Base-by-base conservation (phyloP, 1,139 yeast species). In the Lodderomyces metapsilosis region DNA sequence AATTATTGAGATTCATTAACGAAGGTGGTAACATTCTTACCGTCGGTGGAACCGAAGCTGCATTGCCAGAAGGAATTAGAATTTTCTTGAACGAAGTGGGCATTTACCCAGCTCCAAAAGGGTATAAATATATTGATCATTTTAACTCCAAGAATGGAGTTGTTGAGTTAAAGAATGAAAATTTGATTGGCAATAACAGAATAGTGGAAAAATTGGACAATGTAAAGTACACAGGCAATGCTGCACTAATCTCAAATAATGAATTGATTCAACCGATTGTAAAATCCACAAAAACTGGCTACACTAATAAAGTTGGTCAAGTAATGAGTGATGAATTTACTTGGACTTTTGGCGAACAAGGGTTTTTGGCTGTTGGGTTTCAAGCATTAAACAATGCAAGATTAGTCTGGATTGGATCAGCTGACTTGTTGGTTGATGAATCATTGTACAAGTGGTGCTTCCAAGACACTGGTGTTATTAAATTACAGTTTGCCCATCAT, bases 271-370 rank as follows among this genome's bases (percentile, higher is more conserved):
- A 86, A 40, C 98, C 98, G 8, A 61, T 94, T 39, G 58, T 89
- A 28, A 72, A 70, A 47, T 87, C 92, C 3, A 75, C 91, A 31
- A 68, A 74, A 42, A 82, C 95, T 2, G 78, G 94, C 3, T 80
- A 80, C 56, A 76, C 84, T 15, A 68, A 70, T 47, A 68, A 59
- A 52, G 64, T 54, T 21, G 52, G 39, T 38, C 73, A 68, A 42
- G 63, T 69, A n/a, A 50, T 66, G 38, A 61, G 61, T 12, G 53
- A 58, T 27, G 84, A 82, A 25, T 71, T 72, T 21, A 61, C 76
- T 7, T 94, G 97, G 96, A 82, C 88, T 9, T 69, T 82, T 37
- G 98, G 98, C 21, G 71, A 80, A 39, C 95, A 91, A 64, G 88
- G 88, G 11, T 81, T 71, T 58, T 59, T 87, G 43, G 79, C 83